A percentile compares a stretch with the other conserved stretches of the same genome.
Evolutionary conservation across 768 basidiomycete genomes (phyloP).

Genomic region (Butyriboletus loyo): DNA sequence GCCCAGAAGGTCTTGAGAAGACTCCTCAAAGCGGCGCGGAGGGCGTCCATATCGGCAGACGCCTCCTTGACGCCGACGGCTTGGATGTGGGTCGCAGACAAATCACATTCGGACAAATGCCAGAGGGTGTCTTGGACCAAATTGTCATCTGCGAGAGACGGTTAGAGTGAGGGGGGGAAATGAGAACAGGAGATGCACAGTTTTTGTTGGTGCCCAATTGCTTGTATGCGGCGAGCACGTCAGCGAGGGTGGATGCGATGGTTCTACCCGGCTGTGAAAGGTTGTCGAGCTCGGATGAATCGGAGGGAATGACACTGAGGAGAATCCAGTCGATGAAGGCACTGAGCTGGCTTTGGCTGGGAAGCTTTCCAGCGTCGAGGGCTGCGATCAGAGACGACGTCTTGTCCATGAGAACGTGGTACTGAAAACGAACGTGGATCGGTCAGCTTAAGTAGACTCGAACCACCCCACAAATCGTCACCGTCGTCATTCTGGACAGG

Average conservation of each 20-base stretch:
- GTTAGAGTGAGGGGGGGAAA: neutral
- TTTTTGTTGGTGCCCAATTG: conserved; percentile 55
- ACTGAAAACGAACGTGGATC: neutral
- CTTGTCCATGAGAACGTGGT: conserved; percentile 60
- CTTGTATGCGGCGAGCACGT: conserved; percentile 58
- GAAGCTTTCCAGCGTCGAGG: conserved; percentile 68
- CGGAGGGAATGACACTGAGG: conserved; percentile 42
- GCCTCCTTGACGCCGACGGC: conserved; percentile 44
- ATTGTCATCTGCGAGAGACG: conserved; percentile 49
- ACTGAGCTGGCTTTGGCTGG: conserved; percentile 56
- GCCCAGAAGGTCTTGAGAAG: conserved; percentile 53
- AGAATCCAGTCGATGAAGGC: conserved; percentile 55
- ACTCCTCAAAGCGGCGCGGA: conserved; percentile 49
- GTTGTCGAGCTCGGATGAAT: conserved; percentile 36
- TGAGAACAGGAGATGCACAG: conserved; percentile 30
- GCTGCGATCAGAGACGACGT: conserved; percentile 61
- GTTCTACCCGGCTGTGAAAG: conserved; percentile 56
- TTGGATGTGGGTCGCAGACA: conserved; percentile 38
- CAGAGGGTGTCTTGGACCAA: conserved; percentile 63
- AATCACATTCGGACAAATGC: conserved; percentile 58
- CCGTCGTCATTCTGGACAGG: conserved; percentile 20
- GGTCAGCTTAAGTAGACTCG: neutral
- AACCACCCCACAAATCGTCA: neutral
- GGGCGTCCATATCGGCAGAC: conserved; percentile 45
- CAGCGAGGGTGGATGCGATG: conserved; percentile 48